Conservation (phyloP, 768 basidiomycete genomes). For the Clitopilus passeckerianus region DNA sequence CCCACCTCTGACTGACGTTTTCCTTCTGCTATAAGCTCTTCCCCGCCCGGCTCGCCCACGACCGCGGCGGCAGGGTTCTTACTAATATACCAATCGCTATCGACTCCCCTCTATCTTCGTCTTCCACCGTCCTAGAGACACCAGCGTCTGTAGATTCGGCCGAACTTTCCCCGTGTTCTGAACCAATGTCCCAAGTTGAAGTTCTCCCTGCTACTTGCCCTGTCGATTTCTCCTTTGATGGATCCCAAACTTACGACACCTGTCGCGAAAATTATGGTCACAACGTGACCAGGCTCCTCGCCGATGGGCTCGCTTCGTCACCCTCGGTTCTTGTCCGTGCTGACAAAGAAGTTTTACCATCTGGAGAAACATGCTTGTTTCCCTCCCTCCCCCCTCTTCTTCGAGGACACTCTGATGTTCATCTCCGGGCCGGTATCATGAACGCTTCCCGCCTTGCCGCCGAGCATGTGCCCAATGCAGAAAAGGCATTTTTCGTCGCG, state of each 20-base stretch:
- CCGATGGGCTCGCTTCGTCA: constrained; percentile 33
- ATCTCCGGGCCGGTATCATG: constrained; percentile 76
- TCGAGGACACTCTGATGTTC: constrained; percentile 66
- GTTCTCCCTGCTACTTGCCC: constrained; percentile 33
- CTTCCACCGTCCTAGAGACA: constrained; percentile 8
- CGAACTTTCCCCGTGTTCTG: constrained; percentile 14
- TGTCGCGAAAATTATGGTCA: constrained; percentile 41
- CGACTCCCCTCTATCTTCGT: constrained; percentile 12
- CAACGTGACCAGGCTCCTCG: constrained; percentile 35
- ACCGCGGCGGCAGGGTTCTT: constrained; percentile 57
- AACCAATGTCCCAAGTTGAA: constrained; percentile 56
- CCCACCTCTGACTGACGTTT: constrained; percentile 50
- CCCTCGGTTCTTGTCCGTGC: constrained; percentile 67
- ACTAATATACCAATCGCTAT: constrained; percentile 5
- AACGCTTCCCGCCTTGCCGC: constrained; percentile 47
- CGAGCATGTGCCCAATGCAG: constrained; percentile 64
- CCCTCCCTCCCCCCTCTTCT: constrained; percentile 62
- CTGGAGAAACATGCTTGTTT: constrained; percentile 44
- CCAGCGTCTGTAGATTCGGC: constrained; percentile 19
- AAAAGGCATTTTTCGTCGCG: constrained; percentile 94
- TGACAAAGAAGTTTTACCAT: constrained; percentile 16
- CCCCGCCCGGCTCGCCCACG: constrained; percentile 53
- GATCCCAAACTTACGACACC: constrained; percentile 14
- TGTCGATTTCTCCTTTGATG: constrained; percentile 25
- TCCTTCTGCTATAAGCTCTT: constrained; percentile 50